These are phyloP conservation scores for Mortierella sp. DNA, from an alignment of 371 early-diverging fungal species.

Conservation along the genomic window DNA sequence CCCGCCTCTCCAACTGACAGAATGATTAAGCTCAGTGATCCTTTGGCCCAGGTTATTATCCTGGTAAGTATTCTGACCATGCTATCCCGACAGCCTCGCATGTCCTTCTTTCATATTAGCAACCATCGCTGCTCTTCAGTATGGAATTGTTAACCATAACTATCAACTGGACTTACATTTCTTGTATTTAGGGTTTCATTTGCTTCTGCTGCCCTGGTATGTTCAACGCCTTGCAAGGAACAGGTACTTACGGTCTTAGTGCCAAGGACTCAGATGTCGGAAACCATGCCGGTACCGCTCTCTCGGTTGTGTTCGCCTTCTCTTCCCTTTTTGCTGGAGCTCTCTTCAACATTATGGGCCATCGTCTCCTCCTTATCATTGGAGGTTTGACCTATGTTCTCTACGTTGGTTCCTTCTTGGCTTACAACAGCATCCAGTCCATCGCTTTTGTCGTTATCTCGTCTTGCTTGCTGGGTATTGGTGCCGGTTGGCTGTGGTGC, in stretches of 20 bases:
- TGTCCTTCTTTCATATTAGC: not conserved
- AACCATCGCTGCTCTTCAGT: too few species aligned
- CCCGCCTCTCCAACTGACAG: not conserved
- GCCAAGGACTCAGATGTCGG: constrained; percentile 65
- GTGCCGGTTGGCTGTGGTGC: constrained; percentile 66
- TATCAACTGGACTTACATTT: not conserved
- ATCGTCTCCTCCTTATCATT: constrained; percentile 59
- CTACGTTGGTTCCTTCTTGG: constrained; percentile 64
- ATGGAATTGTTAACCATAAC: too few species aligned
- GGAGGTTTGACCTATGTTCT: constrained; percentile 66
- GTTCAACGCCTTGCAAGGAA: constrained; percentile 81
- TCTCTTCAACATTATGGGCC: constrained; percentile 67
- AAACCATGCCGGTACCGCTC: constrained; percentile 75
- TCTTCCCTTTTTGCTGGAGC: constrained; percentile 74
- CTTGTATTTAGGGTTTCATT: constrained; percentile 60
- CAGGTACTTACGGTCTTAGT: constrained; percentile 66
- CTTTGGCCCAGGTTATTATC: constrained; percentile 67
- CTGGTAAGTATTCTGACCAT: constrained; percentile 37
- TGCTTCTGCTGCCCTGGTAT: constrained; percentile 86
- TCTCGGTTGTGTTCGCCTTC: constrained; percentile 76
- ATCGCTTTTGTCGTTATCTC: constrained; percentile 63
- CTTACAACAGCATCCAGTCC: constrained; percentile 58
- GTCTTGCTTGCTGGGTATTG: constrained; percentile 70
- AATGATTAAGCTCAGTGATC: constrained; percentile 49
- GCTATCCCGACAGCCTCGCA: not conserved